Evolutionary conservation across 169 alveolate genomes (phyloP).

Genomic region (Plasmodium blacklocki): DNA sequence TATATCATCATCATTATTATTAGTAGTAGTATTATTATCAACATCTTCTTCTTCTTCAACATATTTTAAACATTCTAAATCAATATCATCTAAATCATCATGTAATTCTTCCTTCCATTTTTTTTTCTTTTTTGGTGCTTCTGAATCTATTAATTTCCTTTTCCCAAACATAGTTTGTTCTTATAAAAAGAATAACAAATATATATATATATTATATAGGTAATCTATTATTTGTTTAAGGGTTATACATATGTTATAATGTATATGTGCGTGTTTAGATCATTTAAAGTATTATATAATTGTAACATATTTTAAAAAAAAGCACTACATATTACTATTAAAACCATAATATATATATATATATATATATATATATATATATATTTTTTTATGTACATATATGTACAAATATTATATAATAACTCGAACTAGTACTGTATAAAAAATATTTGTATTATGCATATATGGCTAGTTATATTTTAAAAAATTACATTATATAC

Average conservation of each 20-base stretch:
- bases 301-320: background rate
- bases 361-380: constrained; percentile 17
- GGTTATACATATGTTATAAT: background rate
- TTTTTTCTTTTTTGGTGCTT: constrained; percentile 58
- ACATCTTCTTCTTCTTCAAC: constrained; percentile 38
- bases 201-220: constrained; percentile 6
- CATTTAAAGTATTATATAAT: background rate
- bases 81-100: constrained; percentile 73
- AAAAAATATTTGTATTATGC: no score
- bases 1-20: constrained; percentile 4
- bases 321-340: background rate
- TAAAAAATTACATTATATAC: no score
- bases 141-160: constrained; percentile 39
- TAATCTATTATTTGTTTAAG: background rate
- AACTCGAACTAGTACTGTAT: no score
- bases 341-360: background rate
- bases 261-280: constrained; percentile 5
- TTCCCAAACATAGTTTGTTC: constrained; percentile 63
- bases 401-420: background rate
- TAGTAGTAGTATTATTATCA: background rate
- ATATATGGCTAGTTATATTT: no score
- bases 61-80: constrained; percentile 59
- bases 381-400: background rate
- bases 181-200: constrained; percentile 23
- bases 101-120: constrained; percentile 74